phyloP scores from a whole-genome alignment of 805 yeast genomes.

The Candida coquimbonensis region DNA sequence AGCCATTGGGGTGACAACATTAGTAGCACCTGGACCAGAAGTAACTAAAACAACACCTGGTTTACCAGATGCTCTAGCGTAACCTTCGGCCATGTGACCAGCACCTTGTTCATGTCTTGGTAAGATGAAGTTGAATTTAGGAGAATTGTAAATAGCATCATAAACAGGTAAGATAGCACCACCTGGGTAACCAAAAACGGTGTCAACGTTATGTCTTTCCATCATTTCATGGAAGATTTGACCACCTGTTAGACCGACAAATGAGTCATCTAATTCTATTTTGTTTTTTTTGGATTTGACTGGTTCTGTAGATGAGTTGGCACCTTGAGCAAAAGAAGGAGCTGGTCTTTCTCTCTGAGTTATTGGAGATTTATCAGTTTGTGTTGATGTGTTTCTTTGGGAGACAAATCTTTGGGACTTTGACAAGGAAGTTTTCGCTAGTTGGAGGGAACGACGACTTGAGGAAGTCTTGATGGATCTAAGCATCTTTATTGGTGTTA shows the following conservation, averaged over 20 bases:
- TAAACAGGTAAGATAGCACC: constrained; percentile 98
- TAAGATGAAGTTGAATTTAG: constrained; percentile 79
- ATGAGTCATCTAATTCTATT: constrained; percentile 63
- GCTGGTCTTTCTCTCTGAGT: constrained; percentile 22
- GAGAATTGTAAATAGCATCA: constrained; percentile 92
- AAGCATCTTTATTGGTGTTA: background rate
- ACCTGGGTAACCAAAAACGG: constrained; percentile 96
- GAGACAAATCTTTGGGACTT: background rate
- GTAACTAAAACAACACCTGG: constrained; percentile 98
- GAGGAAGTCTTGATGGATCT: constrained; percentile 13
- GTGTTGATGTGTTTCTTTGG: constrained; percentile 8
- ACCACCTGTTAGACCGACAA: constrained; percentile 96
- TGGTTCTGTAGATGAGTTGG: constrained; percentile 4
- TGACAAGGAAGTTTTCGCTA: background rate
- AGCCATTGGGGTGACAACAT: constrained; percentile 96
- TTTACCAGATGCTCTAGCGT: constrained; percentile 90
- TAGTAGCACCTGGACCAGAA: constrained; percentile 99
- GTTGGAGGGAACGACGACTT: constrained; percentile 12
- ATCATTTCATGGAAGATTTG: constrained; percentile 98
- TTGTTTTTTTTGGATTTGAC: constrained; percentile 1
- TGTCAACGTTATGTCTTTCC: constrained; percentile 92
- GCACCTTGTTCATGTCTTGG: constrained; percentile 99
- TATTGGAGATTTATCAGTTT: constrained; percentile 1
- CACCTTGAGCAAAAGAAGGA: constrained; percentile 20
- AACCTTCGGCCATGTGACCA: constrained; percentile 99